phyloP scores from a whole-genome alignment of 441 rosid genomes.

The Erodium moschatum region DNA sequence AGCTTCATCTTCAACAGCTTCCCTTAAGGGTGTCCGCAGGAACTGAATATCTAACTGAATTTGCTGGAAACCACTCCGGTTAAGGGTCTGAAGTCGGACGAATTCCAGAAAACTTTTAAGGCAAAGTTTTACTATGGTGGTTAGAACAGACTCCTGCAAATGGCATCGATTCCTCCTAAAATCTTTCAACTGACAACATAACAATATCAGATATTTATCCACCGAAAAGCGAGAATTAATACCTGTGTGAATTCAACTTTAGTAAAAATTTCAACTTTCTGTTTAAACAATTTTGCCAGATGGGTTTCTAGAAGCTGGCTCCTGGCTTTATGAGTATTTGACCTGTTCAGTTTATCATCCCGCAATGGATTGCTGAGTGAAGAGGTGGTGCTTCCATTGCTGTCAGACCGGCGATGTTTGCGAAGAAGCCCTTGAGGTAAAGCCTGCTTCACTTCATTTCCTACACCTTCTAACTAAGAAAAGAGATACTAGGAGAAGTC shows the following conservation, averaged over 20 bases:
- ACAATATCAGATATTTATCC: neutral
- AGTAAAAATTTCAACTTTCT: conserved; percentile 90
- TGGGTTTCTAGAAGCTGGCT: conserved; percentile 97
- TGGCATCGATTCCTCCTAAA: conserved; percentile 17
- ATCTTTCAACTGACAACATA: conserved; percentile 9
- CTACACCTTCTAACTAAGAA: conserved; percentile 57
- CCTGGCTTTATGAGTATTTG: conserved; percentile 72
- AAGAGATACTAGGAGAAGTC: conserved; percentile 12
- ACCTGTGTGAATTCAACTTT: conserved; percentile 93
- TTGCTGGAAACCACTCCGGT: conserved; percentile 94
- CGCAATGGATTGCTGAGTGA: conserved; percentile 75
- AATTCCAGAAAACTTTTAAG: conserved; percentile 91
- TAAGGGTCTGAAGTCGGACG: conserved; percentile 87
- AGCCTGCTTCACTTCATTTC: conserved; percentile 73
- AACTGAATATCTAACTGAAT: conserved; percentile 93
- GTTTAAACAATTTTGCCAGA: conserved; percentile 97
- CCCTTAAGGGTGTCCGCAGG: conserved; percentile 63
- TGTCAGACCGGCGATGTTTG: conserved; percentile 77
- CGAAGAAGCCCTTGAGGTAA: conserved; percentile 68
- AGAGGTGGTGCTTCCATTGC: conserved; percentile 86
- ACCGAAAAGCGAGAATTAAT: neutral
- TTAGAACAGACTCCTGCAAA: conserved; percentile 76
- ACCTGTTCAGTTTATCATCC: conserved; percentile 59
- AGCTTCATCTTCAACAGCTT: conserved; percentile 72
- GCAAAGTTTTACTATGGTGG: conserved; percentile 62